A percentile compares a stretch with the other conserved stretches of the same genome.
Evolutionary conservation across 768 basidiomycete genomes (phyloP).

Genomic region (Leccinum olivaceopallidum): DNA sequence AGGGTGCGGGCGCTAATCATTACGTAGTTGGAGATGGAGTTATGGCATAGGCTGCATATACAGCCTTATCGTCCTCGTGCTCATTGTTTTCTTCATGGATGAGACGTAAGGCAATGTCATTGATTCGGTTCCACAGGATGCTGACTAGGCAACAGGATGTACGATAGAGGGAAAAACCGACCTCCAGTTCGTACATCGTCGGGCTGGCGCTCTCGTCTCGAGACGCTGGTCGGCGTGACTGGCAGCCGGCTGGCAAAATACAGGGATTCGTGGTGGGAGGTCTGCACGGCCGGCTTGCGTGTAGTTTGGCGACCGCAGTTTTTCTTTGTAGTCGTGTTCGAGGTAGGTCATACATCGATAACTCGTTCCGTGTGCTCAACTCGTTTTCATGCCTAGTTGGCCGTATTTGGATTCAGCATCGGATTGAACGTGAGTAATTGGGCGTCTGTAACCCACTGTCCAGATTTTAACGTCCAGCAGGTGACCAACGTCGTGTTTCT

Average conservation of each 20-base stretch:
- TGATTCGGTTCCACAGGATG: neutral
- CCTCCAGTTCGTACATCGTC: constrained; percentile 28
- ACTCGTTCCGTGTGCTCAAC: neutral
- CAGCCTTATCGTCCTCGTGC: constrained; percentile 40
- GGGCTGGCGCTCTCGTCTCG: constrained; percentile 41
- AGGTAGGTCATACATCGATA: constrained; percentile 24
- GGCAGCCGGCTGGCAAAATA: constrained; percentile 47
- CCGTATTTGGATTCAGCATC: constrained; percentile 50
- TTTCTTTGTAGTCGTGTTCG: constrained; percentile 39
- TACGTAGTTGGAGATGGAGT: constrained; percentile 46
- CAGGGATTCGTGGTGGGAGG: constrained; percentile 41
- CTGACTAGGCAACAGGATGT: constrained; percentile 37
- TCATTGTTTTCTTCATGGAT: constrained; percentile 48
- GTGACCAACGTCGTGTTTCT: constrained; percentile 60
- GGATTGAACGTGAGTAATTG: constrained; percentile 41
- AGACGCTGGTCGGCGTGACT: constrained; percentile 52
- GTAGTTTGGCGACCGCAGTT: constrained; percentile 54
- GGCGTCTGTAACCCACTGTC: neutral
- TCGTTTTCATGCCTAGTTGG: constrained; percentile 26
- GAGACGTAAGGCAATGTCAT: constrained; percentile 44
- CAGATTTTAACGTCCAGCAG: constrained; percentile 24
- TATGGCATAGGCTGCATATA: constrained; percentile 56
- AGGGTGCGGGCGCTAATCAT: neutral
- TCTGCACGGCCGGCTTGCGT: constrained; percentile 33
- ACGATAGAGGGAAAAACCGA: constrained; percentile 44